Base-by-base conservation (phyloP, 148 eudicot genomes). In the Drosera capensis region DNA sequence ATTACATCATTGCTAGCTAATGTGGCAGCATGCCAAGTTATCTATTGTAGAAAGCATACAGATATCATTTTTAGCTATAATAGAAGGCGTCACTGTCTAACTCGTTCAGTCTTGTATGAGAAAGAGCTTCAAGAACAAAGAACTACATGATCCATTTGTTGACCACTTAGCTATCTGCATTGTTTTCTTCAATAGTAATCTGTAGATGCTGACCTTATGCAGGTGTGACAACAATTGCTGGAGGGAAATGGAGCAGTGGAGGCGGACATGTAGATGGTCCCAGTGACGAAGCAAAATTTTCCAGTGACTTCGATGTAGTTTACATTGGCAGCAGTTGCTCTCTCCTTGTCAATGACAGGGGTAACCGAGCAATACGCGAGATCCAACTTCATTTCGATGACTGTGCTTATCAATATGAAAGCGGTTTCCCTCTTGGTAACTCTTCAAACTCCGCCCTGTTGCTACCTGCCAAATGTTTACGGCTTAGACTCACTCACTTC, bases 231-330 rank as follows among this genome's bases (percentile, higher is more conserved):
- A 90, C 99, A 14, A 84, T 90, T 58, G 99, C 99, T 25, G 99
- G 99, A 49, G 99, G 99, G 21, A 90, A 84, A 71, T 59, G 74
- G 71, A 60, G 66, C 35, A 75, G 72, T 22, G 83, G 82, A 17
- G 81, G 82, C 53, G 95, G 85, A 20, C 99, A 90, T 62, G 85
- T 76, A n/a, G 99, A 90, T 68, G 99, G 99, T 42, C 99, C 95
- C 6, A 90, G 99, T 59, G 95, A 78, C 46, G 95, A 90, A 64
- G 99, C 99, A 44, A 90, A 78, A 50, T 90, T 90, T 52, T 90
- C 99, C n/a, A 73, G 70, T 60, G 99, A 90, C 46, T 90, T 90
- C 63, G 99, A 90, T 63, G 95, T 90, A 45, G 77, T 90, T 23
- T 90, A 80, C 56, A 66, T 80, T 25, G 99, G 95, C 65, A 90